phyloP scores from a whole-genome alignment of 208 protist genomes.

The Histomonas meleagridis region DNA sequence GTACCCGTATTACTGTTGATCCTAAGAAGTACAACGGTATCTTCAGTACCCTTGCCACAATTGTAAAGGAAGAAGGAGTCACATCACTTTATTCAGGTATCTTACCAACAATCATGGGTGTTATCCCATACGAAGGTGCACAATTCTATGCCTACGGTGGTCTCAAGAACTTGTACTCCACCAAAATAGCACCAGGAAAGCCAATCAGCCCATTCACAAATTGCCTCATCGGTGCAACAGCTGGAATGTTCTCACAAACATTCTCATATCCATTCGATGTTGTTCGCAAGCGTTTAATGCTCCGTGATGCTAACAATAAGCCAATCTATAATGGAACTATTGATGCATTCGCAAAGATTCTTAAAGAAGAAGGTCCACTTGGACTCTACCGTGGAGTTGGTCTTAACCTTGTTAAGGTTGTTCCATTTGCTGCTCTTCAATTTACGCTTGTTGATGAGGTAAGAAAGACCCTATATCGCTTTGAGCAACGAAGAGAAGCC shows the following conservation, averaged over 20 bases:
- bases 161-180: background rate
- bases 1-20: background rate
- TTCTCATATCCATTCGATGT: constrained; percentile 38
- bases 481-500: background rate
- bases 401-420: constrained; percentile 29
- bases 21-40: constrained; percentile 10
- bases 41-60: background rate
- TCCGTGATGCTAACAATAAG: background rate
- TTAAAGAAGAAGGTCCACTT: background rate
- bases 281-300: background rate
- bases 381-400: constrained; percentile 31
- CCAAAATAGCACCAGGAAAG: constrained; percentile 22
- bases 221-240: constrained; percentile 33
- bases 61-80: constrained; percentile 11
- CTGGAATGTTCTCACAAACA: constrained; percentile 30
- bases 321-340: constrained; percentile 33
- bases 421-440: constrained; percentile 28
- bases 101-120: background rate
- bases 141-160: constrained; percentile 25
- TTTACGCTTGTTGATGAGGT: constrained; percentile 1
- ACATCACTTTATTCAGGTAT: background rate
- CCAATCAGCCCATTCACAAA: constrained; percentile 23
- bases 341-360: background rate
- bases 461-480: background rate
- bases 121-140: constrained; percentile 36